Percentiles rank a stretch among this genome's conserved stretches.
phyloP scores from a whole-genome alignment of 768 basidiomycete species.

The Auricularia auricula-judae region DNA sequence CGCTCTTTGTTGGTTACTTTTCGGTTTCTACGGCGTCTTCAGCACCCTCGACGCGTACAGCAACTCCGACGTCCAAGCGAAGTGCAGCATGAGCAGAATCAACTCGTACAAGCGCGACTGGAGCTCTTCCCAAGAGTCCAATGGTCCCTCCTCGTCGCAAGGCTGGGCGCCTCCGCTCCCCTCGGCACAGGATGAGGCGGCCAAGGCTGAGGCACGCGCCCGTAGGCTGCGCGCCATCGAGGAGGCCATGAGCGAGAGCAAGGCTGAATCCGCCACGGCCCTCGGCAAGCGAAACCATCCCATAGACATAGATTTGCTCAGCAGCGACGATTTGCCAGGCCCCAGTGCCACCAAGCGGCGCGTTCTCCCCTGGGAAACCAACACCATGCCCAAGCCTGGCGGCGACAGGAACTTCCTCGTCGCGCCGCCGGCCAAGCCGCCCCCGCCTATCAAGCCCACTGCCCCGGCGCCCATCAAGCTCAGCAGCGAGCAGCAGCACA shows the following conservation, averaged over 20 bases:
- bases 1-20: background rate
- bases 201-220: background rate
- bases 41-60: background rate
- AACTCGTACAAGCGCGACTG: slow-evolving; percentile 2
- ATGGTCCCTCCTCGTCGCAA: background rate
- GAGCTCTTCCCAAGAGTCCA: background rate
- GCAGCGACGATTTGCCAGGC: background rate
- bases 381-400: background rate
- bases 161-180: background rate
- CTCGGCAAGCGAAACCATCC: background rate
- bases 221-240: background rate
- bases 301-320: background rate
- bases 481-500: slow-evolving; percentile 78
- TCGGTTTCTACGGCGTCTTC: background rate
- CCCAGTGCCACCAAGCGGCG: background rate
- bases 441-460: background rate
- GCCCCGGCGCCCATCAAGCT: slow-evolving; percentile 21
- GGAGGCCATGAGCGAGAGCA: background rate
- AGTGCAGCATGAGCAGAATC: background rate
- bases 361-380: background rate
- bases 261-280: background rate
- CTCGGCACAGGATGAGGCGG: background rate
- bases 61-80: background rate
- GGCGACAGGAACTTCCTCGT: background rate
- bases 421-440: background rate